Evolutionary conservation across 2,329 filamentous ascomycete species (phyloP), one percentile per base, ranked within the genome.

Genomic region (Neofusicoccum kwambonambiense): DNA sequence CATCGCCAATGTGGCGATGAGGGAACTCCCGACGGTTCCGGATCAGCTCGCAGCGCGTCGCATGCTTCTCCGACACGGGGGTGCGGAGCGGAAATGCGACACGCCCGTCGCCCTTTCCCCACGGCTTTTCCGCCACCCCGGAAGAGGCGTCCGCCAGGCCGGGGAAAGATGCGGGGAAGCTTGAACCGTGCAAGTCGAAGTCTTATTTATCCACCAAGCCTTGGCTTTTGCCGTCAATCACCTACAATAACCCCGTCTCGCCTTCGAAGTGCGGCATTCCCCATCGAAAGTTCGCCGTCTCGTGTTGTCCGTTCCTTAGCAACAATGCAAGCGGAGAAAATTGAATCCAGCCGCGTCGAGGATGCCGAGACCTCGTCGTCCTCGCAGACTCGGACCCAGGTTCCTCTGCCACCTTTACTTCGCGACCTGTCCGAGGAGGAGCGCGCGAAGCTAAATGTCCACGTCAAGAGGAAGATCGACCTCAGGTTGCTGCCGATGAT

Each of bases 401-500:
- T 47, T 8, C 31, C 31, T n/a, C n/a, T 60, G 27, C 56, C 56
- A 5, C 42, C 56, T 9, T 7, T 35, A 17, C 42, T 60, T 9
- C 42, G 31, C 56, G 56, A 37, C 12, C 47, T 60, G 11, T 37
- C 56, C 15, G 15, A 2, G 4, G 56, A 47, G 31, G 56, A 60
- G 12, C 41, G 56, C 2, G 56, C 47, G 13, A 60, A 49, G 12
- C 8, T 60, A 15, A 49, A 37, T 19, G 13, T 35, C 6, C 42
- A 37, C 4, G 42, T 60, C 42, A 62, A 41, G 45, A 50, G 45
- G 35, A 62, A 62, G 78, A 87, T 93, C 61, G 90, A 93, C 72
- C 70, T 83, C 17, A 83, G 89, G 62, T 66, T 92, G 74, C 79
- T 92, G 69, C 89, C 89, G 0, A 87, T 87, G 76, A 80, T 92